Evolutionary conservation across 192 early-diverging fungal genomes (phyloP).

Genomic region (Lobosporangium transversale): DNA sequence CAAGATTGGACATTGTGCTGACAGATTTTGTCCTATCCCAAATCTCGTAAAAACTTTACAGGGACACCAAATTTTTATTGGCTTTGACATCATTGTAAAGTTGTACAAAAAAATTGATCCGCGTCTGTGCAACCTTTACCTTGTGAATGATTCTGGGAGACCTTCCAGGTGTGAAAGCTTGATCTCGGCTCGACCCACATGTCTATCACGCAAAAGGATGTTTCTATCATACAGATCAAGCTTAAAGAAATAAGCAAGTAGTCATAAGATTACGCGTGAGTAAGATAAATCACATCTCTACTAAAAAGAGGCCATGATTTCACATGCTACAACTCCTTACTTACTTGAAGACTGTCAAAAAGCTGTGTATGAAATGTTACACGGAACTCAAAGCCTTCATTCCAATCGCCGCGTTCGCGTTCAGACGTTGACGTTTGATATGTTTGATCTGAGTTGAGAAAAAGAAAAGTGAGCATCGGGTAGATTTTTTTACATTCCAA

Average conservation of each 20-base stretch:
- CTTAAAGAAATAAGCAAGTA: slow-evolving; percentile 35
- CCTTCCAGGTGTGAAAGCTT: slow-evolving; percentile 66
- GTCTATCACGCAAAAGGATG: slow-evolving; percentile 69
- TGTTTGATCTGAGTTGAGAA: slow-evolving; percentile 60
- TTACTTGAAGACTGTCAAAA: slow-evolving; percentile 72
- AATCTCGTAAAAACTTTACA: slow-evolving; percentile 73
- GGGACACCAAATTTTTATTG: not conserved
- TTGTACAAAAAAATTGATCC: not conserved
- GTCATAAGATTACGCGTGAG: not conserved
- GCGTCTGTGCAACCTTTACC: slow-evolving; percentile 17
- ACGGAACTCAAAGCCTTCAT: slow-evolving; percentile 75
- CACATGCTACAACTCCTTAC: too few relatives aligned
- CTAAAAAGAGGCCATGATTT: too few relatives aligned
- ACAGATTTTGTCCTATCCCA: slow-evolving; percentile 76
- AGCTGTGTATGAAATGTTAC: slow-evolving; percentile 80
- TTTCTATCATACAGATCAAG: slow-evolving; percentile 75
- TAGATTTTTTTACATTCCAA: slow-evolving; percentile 4
- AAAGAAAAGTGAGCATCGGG: not conserved
- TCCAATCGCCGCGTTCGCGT: slow-evolving; percentile 68
- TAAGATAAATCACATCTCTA: too few relatives aligned
- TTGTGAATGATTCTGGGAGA: slow-evolving; percentile 75
- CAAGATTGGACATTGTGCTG: slow-evolving; percentile 68
- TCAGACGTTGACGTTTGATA: slow-evolving; percentile 72
- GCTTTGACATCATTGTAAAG: not conserved
- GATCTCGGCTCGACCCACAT: slow-evolving; percentile 76